phyloP scores from a whole-genome alignment of 2,329 filamentous ascomycete genomes.

The Claviceps pusilla region DNA sequence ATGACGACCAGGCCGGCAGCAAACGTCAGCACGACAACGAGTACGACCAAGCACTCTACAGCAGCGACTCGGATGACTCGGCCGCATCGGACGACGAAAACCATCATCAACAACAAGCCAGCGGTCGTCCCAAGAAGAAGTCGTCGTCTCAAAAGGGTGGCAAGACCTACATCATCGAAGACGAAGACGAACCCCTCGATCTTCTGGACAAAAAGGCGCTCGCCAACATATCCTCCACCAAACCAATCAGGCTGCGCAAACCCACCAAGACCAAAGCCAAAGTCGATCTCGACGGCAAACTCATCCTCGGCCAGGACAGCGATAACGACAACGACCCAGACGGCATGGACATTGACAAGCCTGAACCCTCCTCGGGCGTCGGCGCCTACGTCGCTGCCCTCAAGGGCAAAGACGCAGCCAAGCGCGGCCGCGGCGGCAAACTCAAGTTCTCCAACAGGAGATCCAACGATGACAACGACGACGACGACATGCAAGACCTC shows the following conservation, averaged over 20 bases:
- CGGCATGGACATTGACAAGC: conserved; percentile 50
- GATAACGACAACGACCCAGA: conserved; percentile 32
- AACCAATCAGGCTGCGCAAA: conserved; percentile 52
- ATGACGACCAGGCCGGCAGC: conserved; percentile 22
- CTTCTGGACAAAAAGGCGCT: conserved; percentile 78
- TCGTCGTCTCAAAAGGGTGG: conserved; percentile 39
- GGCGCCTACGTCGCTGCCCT: conserved; percentile 56
- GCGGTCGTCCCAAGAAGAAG: conserved; percentile 26
- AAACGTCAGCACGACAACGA: conserved; percentile 68
- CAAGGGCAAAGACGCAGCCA: conserved; percentile 49
- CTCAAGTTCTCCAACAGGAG: conserved; percentile 57
- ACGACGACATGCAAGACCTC: conserved; percentile 36
- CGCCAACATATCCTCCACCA: conserved; percentile 84
- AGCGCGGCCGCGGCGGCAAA: conserved; percentile 49
- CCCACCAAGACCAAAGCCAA: conserved; percentile 47
- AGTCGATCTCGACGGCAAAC: conserved; percentile 63
- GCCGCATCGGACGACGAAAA: conserved; percentile 39
- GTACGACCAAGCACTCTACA: conserved; percentile 92
- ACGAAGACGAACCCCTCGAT: conserved; percentile 88
- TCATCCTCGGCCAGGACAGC: conserved; percentile 51
- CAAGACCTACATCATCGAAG: conserved; percentile 79
- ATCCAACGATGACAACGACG: conserved; percentile 31
- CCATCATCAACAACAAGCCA: conserved; percentile 7
- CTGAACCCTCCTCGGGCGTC: conserved; percentile 47
- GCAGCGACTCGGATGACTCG: conserved; percentile 49